phyloP scores from a whole-genome alignment of 169 alveolate genomes.

The Eimeria falciformis region DNA sequence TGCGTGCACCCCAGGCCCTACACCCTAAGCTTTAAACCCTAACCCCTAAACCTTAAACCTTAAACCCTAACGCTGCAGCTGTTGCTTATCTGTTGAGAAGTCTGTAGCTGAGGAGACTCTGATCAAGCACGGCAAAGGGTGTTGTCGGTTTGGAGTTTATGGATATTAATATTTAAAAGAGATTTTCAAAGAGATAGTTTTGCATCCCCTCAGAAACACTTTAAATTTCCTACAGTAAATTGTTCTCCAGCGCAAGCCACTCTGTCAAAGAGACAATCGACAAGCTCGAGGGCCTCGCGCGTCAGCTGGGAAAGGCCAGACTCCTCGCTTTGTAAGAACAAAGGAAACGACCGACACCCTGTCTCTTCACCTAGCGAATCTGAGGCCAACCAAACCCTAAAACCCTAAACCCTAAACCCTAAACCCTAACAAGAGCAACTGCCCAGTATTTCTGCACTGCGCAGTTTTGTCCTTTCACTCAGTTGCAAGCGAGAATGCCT shows the following conservation, averaged over 20 bases:
- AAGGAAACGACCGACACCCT: conserved; percentile 12
- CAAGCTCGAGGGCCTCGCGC: not conserved
- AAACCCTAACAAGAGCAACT: conserved; percentile 13
- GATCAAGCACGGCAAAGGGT: not conserved
- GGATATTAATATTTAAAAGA: not conserved
- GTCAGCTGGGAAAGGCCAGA: conserved; percentile 3
- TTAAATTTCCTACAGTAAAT: not conserved
- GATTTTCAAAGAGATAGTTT: not conserved
- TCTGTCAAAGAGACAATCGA: conserved; percentile 34
- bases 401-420: conserved; percentile 52
- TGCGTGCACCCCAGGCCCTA: not conserved
- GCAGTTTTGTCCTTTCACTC: too few species aligned
- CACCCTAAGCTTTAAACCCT: conserved; percentile 17
- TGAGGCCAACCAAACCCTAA: conserved; percentile 40
- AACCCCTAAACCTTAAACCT: conserved; percentile 32
- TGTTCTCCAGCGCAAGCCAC: conserved; percentile 19
- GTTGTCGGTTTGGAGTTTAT: not conserved
- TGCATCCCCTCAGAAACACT: not conserved
- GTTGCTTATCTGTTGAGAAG: too few species aligned
- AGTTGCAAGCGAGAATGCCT: not conserved
- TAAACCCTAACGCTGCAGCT: not conserved
- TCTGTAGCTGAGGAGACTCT: not conserved
- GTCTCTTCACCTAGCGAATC: conserved; percentile 40
- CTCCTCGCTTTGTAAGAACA: conserved; percentile 23
- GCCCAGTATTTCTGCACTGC: too few species aligned